Percentiles rank a stretch among this genome's conserved stretches.
phyloP scores from a whole-genome alignment of 2,329 filamentous ascomycete genomes.

The Cladophialophora carrionii region DNA sequence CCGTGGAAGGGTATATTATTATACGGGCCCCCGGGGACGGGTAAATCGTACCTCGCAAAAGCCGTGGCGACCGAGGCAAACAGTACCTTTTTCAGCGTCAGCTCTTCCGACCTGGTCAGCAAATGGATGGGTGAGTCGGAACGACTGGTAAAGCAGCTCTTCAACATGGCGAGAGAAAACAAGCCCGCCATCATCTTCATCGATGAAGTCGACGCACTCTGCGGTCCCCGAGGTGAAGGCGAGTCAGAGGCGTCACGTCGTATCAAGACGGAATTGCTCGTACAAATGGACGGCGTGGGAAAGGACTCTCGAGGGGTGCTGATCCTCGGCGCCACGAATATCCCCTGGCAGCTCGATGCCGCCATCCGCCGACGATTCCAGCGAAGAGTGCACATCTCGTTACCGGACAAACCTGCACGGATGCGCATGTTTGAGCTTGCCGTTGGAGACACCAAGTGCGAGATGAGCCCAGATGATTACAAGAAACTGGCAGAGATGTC shows the following conservation, averaged over 20 bases:
- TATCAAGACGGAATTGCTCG: constrained; percentile 97
- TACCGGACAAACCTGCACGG: constrained; percentile 83
- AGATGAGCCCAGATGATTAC: constrained; percentile 76
- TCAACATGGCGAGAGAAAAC: constrained; percentile 97
- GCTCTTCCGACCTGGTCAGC: constrained; percentile 93
- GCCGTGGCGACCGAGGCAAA: constrained; percentile 98
- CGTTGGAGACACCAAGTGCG: constrained; percentile 89
- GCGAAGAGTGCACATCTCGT: constrained; percentile 88
- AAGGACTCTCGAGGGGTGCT: constrained; percentile 92
- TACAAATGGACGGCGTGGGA: constrained; percentile 99
- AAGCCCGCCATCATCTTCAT: constrained; percentile 99
- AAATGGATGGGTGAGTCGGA: constrained; percentile 99
- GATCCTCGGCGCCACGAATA: constrained; percentile 95
- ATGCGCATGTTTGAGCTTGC: constrained; percentile 95
- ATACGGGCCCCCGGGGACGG: constrained; percentile 93
- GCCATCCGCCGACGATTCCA: constrained; percentile 97
- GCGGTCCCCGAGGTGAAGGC: constrained; percentile 88
- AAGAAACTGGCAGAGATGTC: constrained; percentile 77
- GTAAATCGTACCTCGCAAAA: constrained; percentile 96
- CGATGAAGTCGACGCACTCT: constrained; percentile 91
- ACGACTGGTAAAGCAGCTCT: constrained; percentile 92
- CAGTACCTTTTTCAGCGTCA: constrained; percentile 98
- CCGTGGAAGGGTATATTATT: constrained; percentile 98
- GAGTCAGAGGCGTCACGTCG: constrained; percentile 96
- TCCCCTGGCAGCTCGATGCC: constrained; percentile 96